Base-by-base conservation (phyloP, 305 asterid species). In the Fraxinus platypoda region DNA sequence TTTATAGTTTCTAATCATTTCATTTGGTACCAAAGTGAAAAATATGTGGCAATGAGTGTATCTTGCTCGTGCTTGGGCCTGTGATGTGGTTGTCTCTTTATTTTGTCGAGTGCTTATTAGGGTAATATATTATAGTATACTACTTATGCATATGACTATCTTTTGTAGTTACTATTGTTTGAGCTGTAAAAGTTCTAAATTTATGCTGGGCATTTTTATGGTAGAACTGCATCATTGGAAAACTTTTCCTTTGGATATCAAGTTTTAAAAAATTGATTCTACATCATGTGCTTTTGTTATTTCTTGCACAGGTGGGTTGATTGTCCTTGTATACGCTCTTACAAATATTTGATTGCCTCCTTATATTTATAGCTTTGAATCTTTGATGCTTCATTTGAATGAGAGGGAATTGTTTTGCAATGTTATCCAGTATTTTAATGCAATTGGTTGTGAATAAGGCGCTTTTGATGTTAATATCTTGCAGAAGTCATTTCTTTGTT, bases 381-480 rank as follows among this genome's bases (percentile, higher is more conserved):
- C 33, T 25, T 31, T 83, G 73, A 43, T 75, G 35, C 75, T 68
- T 80, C 68, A 5, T 52, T 72, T 81, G 74, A 76, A 70, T 73
- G 49, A 59, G 7, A 2, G 59, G 28, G 19, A 11, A 21, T 74
- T 5, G 6, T 17, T 49, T 82, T 26, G 15, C 59, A 57, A 28
- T 30, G 46, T 78, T 62, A 15, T 64, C 41, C 26, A 30, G 62
- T 38, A 34, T 62, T 81, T 74, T 43, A 21, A 66, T 79, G 82
- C 84, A 34, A 81, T 52, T 84, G 81, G 68, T 34, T 83, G 71
- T 28, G 72, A 71, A 70, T 75, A 57, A 83, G 52, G 79, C 34
- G 11, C 33, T 81, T 86, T n/a, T 33, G 30, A 46, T 73, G 8
- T 78, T 81, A 19, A 2, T 71, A 73, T 76, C 62, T 81, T 71